Evolutionary conservation across 176 grass and related monocot species (phyloP), one percentile per base, ranked within the genome.

Genomic region (Typha latifolia): DNA sequence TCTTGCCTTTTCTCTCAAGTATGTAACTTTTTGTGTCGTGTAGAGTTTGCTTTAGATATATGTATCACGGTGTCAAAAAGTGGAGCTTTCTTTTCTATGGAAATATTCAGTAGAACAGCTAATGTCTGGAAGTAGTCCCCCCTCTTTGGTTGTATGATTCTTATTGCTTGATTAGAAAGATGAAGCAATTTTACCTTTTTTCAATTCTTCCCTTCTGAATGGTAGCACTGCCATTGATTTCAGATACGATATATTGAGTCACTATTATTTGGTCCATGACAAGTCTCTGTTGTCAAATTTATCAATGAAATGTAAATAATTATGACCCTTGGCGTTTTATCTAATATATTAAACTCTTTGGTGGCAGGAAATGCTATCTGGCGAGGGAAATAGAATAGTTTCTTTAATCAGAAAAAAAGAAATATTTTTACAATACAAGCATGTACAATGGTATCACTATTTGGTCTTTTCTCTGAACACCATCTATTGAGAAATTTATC

Each of bases 41-140:
- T 90, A 84, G 84, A 90, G 82, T 79, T 86, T 91, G 77, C 62
- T 71, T 66, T 23, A 81, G 73, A 66, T 85, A 75, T 66, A 72
- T 81, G 47, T 84, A 66, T 77, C 78, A 80, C 56, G 66, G 51
- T 48, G 77, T 83, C 74, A 78, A 72, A 72, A 72, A 80, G 74
- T 68, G 62, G 49, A 85, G 62, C 73, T 71, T 68, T 66, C 29
- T 86, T 64, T 77, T 81, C 18, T 47, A 76, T 80, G 64, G 71
- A 66, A 73, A 82, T 71, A 81, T 68, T 65, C 83, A 61, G 80
- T 78, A 80, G 73, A 83, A 71, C 66, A 74, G 72, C 64, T 82
- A 66, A 75, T 82, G 76, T 68, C 2, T 29, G 69, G 65, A 68
- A 68, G 69, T 80, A 74, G 62, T 80, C 67, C 37, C 26, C 5